Conservation (phyloP, 495 filamentous ascomycete genomes). For the Penicillium ochrochloron region DNA sequence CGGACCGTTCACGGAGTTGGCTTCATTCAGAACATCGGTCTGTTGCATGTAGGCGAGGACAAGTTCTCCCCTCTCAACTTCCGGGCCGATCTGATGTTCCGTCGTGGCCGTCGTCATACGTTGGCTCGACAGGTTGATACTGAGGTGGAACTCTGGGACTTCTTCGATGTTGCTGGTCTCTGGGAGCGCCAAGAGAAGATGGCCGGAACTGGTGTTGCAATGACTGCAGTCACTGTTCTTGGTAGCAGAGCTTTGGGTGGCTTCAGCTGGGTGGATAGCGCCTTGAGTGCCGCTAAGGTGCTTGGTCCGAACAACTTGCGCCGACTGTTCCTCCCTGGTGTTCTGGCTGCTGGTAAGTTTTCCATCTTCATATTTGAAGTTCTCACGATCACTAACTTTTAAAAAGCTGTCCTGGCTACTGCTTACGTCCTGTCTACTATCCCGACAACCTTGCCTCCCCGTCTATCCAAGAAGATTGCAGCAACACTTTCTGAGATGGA, state of each 20-base stretch:
- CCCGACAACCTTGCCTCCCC: slow-evolving; percentile 83
- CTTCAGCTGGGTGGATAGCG: slow-evolving; percentile 86
- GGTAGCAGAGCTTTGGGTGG: slow-evolving; percentile 81
- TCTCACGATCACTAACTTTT: slow-evolving; percentile 39
- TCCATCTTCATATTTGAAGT: slow-evolving; percentile 7
- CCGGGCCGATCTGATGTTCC: slow-evolving; percentile 91
- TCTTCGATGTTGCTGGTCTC: slow-evolving; percentile 82
- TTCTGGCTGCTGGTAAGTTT: slow-evolving; percentile 75
- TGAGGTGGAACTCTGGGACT: slow-evolving; percentile 86
- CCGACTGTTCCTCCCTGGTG: slow-evolving; percentile 77
- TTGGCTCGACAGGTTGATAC: slow-evolving; percentile 84
- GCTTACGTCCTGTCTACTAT: slow-evolving; percentile 85
- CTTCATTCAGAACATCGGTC: slow-evolving; percentile 82
- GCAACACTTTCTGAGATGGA: slow-evolving; percentile 77
- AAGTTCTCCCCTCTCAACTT: slow-evolving; percentile 85
- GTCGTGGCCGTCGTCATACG: slow-evolving; percentile 70
- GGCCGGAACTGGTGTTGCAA: slow-evolving; percentile 87
- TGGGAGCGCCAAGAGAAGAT: slow-evolving; percentile 94
- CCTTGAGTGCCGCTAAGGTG: slow-evolving; percentile 75
- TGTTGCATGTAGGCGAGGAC: slow-evolving; percentile 81
- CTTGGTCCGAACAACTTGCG: slow-evolving; percentile 84
- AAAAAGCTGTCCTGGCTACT: slow-evolving; percentile 67
- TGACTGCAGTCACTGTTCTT: slow-evolving; percentile 88
- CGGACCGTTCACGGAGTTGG: slow-evolving; percentile 84
- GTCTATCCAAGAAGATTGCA: slow-evolving; percentile 83